Conservation (phyloP, 768 basidiomycete species). For the Leccinum arenicola region DNA sequence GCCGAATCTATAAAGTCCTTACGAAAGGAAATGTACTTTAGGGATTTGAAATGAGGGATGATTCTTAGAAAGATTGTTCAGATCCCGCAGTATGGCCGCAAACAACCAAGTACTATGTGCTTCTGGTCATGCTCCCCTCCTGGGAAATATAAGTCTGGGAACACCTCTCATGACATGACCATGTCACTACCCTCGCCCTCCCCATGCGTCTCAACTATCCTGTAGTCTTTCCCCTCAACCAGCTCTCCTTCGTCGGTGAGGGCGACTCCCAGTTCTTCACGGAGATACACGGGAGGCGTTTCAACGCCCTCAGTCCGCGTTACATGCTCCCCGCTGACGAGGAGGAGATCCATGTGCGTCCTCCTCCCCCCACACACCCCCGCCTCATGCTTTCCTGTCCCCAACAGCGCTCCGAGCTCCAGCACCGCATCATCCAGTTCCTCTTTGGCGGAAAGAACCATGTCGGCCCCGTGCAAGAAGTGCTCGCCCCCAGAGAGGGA, state of each 20-base stretch:
- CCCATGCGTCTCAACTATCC: constrained; percentile 32
- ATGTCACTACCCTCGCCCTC: constrained; percentile 23
- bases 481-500: constrained; percentile 39
- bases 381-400: constrained; percentile 1
- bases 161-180: background rate
- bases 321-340: constrained; percentile 68
- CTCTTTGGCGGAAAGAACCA: constrained; percentile 63
- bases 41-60: constrained; percentile 28
- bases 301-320: constrained; percentile 52
- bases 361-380: background rate
- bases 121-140: constrained; percentile 33
- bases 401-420: constrained; percentile 55
- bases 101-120: constrained; percentile 21
- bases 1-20: constrained; percentile 33
- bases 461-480: constrained; percentile 60
- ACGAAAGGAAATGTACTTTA: constrained; percentile 32
- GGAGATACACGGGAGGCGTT: constrained; percentile 46
- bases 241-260: constrained; percentile 37
- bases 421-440: constrained; percentile 64
- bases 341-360: constrained; percentile 58
- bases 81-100: constrained; percentile 35
- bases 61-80: constrained; percentile 12
- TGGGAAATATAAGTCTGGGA: constrained; percentile 31
- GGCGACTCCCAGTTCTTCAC: constrained; percentile 56
- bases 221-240: constrained; percentile 33